These are phyloP conservation scores for Lathyrus aphaca DNA, from an alignment of 306 rosid species.

Conservation along the genomic window DNA sequence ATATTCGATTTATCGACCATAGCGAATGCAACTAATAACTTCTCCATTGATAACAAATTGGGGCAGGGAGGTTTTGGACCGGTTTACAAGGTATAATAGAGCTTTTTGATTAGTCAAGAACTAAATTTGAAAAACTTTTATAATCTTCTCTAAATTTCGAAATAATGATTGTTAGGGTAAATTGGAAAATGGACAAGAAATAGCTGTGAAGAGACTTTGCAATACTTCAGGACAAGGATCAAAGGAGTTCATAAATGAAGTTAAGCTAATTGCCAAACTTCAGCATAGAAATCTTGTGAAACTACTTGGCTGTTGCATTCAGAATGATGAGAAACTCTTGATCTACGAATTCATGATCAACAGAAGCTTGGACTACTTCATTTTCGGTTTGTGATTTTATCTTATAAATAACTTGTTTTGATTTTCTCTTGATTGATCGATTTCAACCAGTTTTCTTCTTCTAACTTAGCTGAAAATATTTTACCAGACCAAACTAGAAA, in stretches of 20 bases:
- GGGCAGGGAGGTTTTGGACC: slow-evolving; percentile 67
- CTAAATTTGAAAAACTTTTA: background rate
- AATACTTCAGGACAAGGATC: slow-evolving; percentile 60
- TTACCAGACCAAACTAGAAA: slow-evolving; percentile 41
- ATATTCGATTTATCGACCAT: slow-evolving; percentile 48
- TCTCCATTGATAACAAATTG: slow-evolving; percentile 47
- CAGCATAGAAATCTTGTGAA: slow-evolving; percentile 74
- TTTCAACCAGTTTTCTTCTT: background rate
- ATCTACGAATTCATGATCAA: slow-evolving; percentile 69
- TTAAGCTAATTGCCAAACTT: slow-evolving; percentile 60
- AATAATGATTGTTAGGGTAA: slow-evolving; percentile 54
- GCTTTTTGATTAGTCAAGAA: background rate
- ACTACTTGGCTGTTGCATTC: slow-evolving; percentile 64
- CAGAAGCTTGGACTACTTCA: slow-evolving; percentile 63
- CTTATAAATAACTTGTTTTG: background rate
- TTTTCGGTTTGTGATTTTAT: slow-evolving; percentile 57
- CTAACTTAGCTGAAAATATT: slow-evolving; percentile 10
- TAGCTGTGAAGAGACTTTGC: slow-evolving; percentile 71
- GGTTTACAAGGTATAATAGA: slow-evolving; percentile 54
- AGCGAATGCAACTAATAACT: slow-evolving; percentile 49
- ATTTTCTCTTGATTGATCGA: background rate
- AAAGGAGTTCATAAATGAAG: slow-evolving; percentile 66
- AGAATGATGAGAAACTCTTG: slow-evolving; percentile 54
- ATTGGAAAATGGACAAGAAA: slow-evolving; percentile 49
- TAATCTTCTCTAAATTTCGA: slow-evolving; percentile 16